These are phyloP conservation scores for Mycogone perniciosa DNA, from an alignment of 2,329 filamentous ascomycete species.

Conservation along the genomic window DNA sequence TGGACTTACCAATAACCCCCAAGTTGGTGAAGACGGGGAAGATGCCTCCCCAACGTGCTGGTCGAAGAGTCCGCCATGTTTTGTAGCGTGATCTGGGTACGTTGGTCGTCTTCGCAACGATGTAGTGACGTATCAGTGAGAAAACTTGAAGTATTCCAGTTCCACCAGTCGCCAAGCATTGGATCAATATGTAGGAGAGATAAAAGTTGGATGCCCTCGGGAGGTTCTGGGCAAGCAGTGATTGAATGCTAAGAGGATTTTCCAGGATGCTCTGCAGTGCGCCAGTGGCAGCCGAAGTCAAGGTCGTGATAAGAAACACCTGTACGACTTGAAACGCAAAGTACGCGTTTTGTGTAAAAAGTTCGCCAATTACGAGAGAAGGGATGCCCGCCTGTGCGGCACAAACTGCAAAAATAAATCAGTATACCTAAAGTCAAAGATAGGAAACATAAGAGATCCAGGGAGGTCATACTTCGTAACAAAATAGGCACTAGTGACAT, in stretches of 20 bases:
- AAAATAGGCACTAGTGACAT: constrained; percentile 82
- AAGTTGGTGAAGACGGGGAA: constrained; percentile 78
- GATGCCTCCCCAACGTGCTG: constrained; percentile 77
- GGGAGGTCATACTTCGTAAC: constrained; percentile 50
- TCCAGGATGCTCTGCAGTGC: constrained; percentile 57
- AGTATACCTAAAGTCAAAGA: background rate
- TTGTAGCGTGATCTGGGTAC: constrained; percentile 74
- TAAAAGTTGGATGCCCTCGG: constrained; percentile 91
- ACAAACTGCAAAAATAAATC: constrained; percentile 45
- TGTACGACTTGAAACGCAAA: constrained; percentile 88
- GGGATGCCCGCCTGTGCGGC: constrained; percentile 76
- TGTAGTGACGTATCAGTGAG: constrained; percentile 50
- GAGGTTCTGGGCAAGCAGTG: constrained; percentile 64
- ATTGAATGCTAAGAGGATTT: constrained; percentile 55
- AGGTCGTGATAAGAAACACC: constrained; percentile 80
- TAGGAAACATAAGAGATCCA: background rate
- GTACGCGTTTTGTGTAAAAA: constrained; percentile 86
- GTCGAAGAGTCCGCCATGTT: constrained; percentile 67
- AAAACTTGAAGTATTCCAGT: constrained; percentile 64
- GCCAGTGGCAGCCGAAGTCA: constrained; percentile 73
- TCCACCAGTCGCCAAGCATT: constrained; percentile 75
- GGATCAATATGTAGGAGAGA: constrained; percentile 86
- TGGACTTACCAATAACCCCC: constrained; percentile 62
- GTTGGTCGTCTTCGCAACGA: constrained; percentile 68
- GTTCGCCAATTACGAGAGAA: constrained; percentile 70